Conservation (phyloP, 441 rosid genomes). For the California macrophylla region DNA sequence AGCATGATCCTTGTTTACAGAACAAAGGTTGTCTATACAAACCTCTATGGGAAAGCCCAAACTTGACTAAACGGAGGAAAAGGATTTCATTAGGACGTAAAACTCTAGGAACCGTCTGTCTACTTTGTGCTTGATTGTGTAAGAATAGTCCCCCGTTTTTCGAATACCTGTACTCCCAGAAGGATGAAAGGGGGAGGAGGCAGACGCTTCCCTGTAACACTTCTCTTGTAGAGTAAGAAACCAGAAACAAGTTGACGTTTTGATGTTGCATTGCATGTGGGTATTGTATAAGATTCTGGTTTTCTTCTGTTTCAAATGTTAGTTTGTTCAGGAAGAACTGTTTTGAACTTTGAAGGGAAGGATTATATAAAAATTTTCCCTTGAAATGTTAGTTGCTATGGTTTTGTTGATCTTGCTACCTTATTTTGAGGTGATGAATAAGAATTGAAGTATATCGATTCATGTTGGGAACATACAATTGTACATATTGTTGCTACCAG, state of each 20-base stretch:
- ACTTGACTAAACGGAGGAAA: slow-evolving; percentile 21
- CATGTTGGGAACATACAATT: neutral
- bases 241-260: neutral
- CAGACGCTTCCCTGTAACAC: neutral
- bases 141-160: neutral
- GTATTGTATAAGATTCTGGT: neutral
- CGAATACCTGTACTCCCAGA: neutral
- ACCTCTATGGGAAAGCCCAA: slow-evolving; percentile 66
- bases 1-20: slow-evolving; percentile 76
- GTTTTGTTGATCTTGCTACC: neutral
- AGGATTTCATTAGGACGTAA: neutral
- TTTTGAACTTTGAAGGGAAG: neutral
- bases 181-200: neutral
- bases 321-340: neutral
- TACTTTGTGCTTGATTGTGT: slow-evolving; percentile 10
- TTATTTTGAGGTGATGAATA: neutral
- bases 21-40: slow-evolving; percentile 57
- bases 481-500: neutral
- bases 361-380: too few species aligned
- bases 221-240: neutral
- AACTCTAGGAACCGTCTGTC: neutral
- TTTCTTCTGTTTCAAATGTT: neutral
- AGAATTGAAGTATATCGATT: neutral
- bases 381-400: neutral
- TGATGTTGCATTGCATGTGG: neutral